Base-by-base conservation (phyloP, 495 filamentous ascomycete genomes). In the Penicillium paradoxum region DNA sequence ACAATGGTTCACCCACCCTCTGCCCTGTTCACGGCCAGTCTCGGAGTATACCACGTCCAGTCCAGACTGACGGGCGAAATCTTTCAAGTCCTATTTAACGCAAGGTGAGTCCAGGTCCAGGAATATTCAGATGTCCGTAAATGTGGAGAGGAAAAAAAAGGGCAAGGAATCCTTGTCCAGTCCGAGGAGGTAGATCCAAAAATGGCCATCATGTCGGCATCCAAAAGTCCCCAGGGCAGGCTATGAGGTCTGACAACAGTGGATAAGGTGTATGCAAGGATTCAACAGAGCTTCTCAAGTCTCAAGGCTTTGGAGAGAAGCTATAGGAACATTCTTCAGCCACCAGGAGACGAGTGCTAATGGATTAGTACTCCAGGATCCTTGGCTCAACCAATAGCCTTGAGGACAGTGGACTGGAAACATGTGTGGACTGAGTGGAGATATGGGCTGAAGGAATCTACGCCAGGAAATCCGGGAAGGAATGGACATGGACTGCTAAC, bases 41-140 rank as follows among this genome's bases (percentile, higher is more conserved):
- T 99, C 93, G 46, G 91, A 96, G 67, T 95, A 99, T 54, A 99
- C 93, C 59, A 99, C 93, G 70, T 97, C 95, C 70, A 95, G 82
- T 66, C 90, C 90, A 73, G 91, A 95, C 68, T 91, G 88, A 65
- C 93, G 92, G 52, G 93, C 95, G 69, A 97, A 99, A 72, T 99
- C 93, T 89, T 99, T 99, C 37, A 99, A 83, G 71, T 99, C 95
- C 93, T 99, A 74, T 30, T 69, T 27, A 66, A 69, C 34, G 48
- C n/a, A 58, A 57, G 64, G 69, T 74, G 63, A 76, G 72, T 74
- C 58, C 67, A 64, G 64, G 50, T 73, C 67, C 68, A 64, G 69
- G 63, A 58, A 65, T 40, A 58, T 17, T 33, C 62, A 53, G 57
- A 63, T 63, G 50, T 64, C 68, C 69, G 42, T 38, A 55, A 59